Conservation (phyloP, 768 basidiomycete species). For the Rhodotorula diobovata region DNA sequence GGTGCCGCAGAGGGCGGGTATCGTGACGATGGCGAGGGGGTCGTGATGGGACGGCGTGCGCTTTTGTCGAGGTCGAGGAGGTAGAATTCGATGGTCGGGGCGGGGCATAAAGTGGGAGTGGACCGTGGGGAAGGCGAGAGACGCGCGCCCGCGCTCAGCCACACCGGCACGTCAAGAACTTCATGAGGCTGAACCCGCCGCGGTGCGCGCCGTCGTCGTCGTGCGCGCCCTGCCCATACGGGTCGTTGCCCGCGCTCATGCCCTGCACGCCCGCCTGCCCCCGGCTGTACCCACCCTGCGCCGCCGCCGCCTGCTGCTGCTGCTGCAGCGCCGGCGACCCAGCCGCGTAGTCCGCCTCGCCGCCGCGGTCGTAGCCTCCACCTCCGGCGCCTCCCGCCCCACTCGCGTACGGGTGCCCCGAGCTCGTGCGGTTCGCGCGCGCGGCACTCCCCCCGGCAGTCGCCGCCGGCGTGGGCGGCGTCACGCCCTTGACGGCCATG, state of each 20-base stretch:
- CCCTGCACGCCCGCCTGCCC: conserved; percentile 2
- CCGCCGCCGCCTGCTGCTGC: conserved; percentile 9
- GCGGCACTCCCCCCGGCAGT: neutral
- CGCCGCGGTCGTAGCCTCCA: neutral
- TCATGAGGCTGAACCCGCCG: conserved; percentile 38
- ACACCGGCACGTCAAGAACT: conserved; percentile 43
- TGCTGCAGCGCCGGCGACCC: neutral
- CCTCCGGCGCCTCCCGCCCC: neutral
- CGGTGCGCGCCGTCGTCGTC: conserved; percentile 29
- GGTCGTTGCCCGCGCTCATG: neutral
- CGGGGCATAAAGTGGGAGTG: too few species aligned
- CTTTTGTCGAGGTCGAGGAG: neutral
- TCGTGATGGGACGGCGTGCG: neutral
- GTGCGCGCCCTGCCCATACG: conserved; percentile 32
- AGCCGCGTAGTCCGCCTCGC: neutral
- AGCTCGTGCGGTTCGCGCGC: neutral
- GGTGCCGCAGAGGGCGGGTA: neutral
- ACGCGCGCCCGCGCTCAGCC: conserved; percentile 8
- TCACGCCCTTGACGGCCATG: conserved; percentile 36
- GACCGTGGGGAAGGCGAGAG: neutral
- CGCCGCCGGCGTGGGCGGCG: neutral
- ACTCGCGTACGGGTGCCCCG: conserved; percentile 34
- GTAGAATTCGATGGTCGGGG: too few species aligned
- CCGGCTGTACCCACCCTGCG: conserved; percentile 20
- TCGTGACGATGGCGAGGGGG: neutral